These are phyloP conservation scores for Lasiosphaeria hispida DNA, from an alignment of 495 filamentous ascomycete species.

Conservation along the genomic window DNA sequence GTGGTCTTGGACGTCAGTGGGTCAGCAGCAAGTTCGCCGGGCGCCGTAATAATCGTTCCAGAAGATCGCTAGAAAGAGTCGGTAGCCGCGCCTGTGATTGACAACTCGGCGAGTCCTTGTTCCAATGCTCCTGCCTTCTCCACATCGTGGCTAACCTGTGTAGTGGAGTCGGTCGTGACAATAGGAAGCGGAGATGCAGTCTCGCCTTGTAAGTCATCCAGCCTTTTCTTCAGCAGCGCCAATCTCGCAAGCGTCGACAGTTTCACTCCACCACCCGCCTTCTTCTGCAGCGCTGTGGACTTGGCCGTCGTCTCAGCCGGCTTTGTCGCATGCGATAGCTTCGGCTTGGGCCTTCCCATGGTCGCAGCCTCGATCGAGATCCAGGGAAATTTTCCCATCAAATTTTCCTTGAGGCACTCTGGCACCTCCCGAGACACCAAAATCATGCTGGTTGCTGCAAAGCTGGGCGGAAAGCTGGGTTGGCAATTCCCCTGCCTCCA, in stretches of 20 bases:
- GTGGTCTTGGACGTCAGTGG: no score
- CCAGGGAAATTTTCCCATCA: constrained; percentile 1
- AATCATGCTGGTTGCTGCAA: constrained; percentile 2
- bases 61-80: no score
- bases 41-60: no score
- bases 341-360: neutral
- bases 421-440: constrained; percentile 1
- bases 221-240: neutral
- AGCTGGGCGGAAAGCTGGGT: neutral
- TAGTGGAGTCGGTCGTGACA: neutral
- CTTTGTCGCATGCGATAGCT: neutral
- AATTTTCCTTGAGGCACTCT: constrained; percentile 2
- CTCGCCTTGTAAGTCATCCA: neutral
- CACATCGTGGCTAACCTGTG: neutral
- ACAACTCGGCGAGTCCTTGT: no score
- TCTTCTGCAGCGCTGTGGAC: neutral
- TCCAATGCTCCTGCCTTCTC: no score
- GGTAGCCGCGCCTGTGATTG: no score
- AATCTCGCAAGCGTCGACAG: neutral
- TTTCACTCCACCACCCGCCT: neutral
- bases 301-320: neutral
- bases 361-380: constrained; percentile 3
- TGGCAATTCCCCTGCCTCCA: no score
- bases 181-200: no score
- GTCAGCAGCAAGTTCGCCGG: no score